phyloP scores from a whole-genome alignment of 1,139 yeast species.

The Hansenula sp. region DNA sequence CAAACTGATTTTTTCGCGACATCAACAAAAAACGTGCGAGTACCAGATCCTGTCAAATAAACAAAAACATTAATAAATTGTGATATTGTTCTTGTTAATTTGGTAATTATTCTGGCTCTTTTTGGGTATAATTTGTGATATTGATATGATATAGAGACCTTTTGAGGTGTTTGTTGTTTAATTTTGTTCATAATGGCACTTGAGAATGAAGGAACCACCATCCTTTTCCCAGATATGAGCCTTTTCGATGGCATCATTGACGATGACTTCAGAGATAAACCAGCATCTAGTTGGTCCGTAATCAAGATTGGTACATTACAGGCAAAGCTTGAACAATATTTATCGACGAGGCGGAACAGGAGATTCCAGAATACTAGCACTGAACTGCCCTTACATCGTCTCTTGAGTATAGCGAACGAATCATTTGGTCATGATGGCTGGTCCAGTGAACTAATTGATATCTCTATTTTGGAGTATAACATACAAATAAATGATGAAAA shows the following conservation, averaged over 20 bases:
- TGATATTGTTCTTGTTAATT: too few relatives aligned
- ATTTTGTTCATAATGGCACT: not conserved
- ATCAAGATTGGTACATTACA: conserved; percentile 17
- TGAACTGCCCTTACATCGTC: conserved; percentile 14
- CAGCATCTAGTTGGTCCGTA: conserved; percentile 21
- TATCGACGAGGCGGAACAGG: conserved; percentile 3
- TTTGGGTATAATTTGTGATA: too few relatives aligned
- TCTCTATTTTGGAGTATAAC: conserved; percentile 4
- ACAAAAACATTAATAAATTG: too few relatives aligned
- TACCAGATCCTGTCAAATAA: too few relatives aligned
- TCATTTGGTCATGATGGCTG: conserved; percentile 50
- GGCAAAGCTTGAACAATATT: conserved; percentile 17
- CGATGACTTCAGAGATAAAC: conserved; percentile 9
- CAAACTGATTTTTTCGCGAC: too few relatives aligned
- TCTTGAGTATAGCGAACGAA: conserved; percentile 33
- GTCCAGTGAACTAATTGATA: conserved; percentile 33
- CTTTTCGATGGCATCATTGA: conserved; percentile 8
- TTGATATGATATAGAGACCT: too few relatives aligned
- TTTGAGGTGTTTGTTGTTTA: too few relatives aligned
- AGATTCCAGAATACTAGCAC: conserved; percentile 5
- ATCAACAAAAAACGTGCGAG: too few relatives aligned
- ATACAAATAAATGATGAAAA: conserved; percentile 1
- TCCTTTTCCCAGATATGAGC: conserved; percentile 6
- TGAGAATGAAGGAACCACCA: not conserved
- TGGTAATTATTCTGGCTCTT: too few relatives aligned